Conservation (phyloP, 139 green algal species). For the Zygnema circumcarinatum region DNA sequence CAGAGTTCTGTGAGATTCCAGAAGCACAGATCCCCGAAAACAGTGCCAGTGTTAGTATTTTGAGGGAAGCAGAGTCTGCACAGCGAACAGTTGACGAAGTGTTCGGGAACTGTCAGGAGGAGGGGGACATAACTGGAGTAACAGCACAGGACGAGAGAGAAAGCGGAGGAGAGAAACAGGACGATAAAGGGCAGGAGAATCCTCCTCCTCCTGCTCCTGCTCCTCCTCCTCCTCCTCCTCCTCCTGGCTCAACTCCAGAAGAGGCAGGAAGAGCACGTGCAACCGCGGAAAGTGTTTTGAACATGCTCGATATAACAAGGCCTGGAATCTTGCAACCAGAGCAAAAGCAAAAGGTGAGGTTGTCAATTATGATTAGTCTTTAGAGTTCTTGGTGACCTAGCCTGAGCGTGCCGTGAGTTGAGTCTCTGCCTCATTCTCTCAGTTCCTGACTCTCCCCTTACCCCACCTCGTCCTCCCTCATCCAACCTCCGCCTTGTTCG, state of each 20-base stretch:
- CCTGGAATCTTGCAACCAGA: conserved; percentile 5
- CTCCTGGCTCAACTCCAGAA: not conserved
- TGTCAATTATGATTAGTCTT: no score
- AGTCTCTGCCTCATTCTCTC: no score
- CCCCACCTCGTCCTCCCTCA: no score
- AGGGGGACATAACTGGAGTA: not conserved
- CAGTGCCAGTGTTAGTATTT: not conserved
- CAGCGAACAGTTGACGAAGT: not conserved
- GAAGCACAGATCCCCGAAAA: no score
- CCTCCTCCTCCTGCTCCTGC: not conserved
- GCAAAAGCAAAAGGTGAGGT: conserved; percentile 10
- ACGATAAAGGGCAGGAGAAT: not conserved
- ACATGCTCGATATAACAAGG: conserved; percentile 31
- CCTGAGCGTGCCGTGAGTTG: no score
- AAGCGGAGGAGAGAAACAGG: not conserved
- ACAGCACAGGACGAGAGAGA: not conserved
- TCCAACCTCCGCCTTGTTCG: no score
- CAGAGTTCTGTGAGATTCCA: not conserved
- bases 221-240: not conserved
- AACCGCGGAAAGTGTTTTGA: conserved; percentile 8
- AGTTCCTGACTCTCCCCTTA: no score
- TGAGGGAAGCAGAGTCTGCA: not conserved
- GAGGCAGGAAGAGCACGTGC: not conserved
- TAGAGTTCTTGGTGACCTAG: no score
- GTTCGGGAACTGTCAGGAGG: not conserved